A percentile compares a stretch with the other conserved stretches of the same genome.
These are phyloP conservation scores for Terfezia boudieri DNA, from an alignment of 495 filamentous ascomycete genomes.

Conservation along the genomic window DNA sequence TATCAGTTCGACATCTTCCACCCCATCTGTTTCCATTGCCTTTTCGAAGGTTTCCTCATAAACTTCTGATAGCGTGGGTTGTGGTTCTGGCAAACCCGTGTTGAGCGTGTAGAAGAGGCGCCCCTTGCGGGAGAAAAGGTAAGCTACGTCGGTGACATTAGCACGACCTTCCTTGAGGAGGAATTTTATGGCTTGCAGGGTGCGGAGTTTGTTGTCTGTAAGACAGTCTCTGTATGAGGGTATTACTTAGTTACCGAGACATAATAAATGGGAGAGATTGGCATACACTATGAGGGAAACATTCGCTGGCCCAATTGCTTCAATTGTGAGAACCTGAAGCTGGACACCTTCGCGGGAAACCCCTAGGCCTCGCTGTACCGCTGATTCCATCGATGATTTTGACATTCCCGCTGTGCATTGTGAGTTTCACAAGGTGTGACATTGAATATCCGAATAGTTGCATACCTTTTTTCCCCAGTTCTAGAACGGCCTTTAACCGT, in stretches of 20 bases:
- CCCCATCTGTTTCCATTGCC: constrained; percentile 59
- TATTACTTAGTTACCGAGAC: neutral
- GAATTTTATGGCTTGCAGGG: constrained; percentile 44
- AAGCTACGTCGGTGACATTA: constrained; percentile 44
- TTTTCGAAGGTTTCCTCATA: constrained; percentile 62
- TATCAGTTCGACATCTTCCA: constrained; percentile 53
- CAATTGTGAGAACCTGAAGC: constrained; percentile 54
- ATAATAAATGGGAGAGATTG: neutral
- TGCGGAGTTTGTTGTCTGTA: constrained; percentile 56
- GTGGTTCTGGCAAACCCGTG: constrained; percentile 20
- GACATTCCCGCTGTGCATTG: constrained; percentile 41
- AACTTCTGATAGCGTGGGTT: constrained; percentile 21
- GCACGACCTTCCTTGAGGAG: constrained; percentile 50
- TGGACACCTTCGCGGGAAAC: constrained; percentile 43
- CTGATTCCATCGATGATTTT: constrained; percentile 59
- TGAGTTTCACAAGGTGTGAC: constrained; percentile 39
- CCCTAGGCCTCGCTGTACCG: constrained; percentile 74
- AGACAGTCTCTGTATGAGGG: constrained; percentile 29
- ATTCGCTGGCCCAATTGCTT: constrained; percentile 57
- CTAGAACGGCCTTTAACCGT: neutral
- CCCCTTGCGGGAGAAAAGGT: constrained; percentile 64
- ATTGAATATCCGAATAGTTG: constrained; percentile 25
- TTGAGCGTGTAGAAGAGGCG: constrained; percentile 37
- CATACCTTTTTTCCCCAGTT: neutral
- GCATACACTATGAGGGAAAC: constrained; percentile 42